A percentile compares a stretch with the other conserved stretches of the same genome.
Evolutionary conservation across 495 filamentous ascomycete genomes (phyloP).

Genomic region (Bombardia bombarda): DNA sequence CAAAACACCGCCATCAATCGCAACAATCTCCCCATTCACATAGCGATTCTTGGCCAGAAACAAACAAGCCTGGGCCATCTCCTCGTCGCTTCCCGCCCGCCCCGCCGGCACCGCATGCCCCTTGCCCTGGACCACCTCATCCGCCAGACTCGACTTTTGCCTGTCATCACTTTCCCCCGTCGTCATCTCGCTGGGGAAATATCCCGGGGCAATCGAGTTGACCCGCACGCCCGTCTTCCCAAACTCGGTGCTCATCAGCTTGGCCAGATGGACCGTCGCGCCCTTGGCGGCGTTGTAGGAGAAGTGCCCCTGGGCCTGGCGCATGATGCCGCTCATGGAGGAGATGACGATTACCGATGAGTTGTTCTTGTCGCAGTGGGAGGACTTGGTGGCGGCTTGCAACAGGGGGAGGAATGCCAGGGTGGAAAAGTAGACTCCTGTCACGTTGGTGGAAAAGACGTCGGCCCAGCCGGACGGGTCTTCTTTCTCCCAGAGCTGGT

Average conservation of each 20-base stretch:
- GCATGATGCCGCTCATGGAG: constrained; percentile 49
- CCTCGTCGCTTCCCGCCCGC: constrained; percentile 44
- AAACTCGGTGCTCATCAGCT: constrained; percentile 46
- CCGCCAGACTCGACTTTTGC: constrained; percentile 43
- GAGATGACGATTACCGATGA: constrained; percentile 30
- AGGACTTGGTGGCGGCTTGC: constrained; percentile 33
- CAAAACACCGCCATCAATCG: constrained; percentile 52
- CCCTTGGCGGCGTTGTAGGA: constrained; percentile 55
- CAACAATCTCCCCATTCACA: constrained; percentile 54
- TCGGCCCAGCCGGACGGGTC: constrained; percentile 40
- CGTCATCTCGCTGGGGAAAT: constrained; percentile 51
- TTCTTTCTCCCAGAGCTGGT: constrained; percentile 35
- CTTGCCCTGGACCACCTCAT: constrained; percentile 44
- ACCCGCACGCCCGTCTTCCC: constrained; percentile 45
- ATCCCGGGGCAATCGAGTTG: constrained; percentile 55
- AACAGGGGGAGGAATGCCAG: constrained; percentile 53
- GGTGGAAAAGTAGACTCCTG: constrained; percentile 50
- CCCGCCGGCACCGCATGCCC: constrained; percentile 42
- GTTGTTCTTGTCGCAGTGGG: constrained; percentile 18
- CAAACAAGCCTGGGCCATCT: constrained; percentile 50
- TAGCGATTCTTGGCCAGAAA: constrained; percentile 52
- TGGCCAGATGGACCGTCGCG: constrained; percentile 50
- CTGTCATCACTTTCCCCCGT: constrained; percentile 9
- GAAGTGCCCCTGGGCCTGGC: constrained; percentile 42
- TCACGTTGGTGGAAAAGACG: constrained; percentile 49